These are phyloP conservation scores for Quercus lobata DNA, from an alignment of 331 rosid species.

Conservation along the genomic window DNA sequence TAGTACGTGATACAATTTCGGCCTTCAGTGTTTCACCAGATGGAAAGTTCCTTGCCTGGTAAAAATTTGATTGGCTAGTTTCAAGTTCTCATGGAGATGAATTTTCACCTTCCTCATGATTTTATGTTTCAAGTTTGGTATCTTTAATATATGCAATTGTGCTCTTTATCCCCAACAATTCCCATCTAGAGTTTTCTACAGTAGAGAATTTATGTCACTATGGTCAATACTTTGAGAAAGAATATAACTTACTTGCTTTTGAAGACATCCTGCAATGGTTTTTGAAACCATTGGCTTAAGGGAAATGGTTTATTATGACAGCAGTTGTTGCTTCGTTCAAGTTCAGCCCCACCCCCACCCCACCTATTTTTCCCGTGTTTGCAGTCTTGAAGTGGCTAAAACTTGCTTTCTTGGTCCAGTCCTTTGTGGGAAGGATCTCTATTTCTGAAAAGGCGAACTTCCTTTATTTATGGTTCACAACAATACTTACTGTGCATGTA, in stretches of 20 bases:
- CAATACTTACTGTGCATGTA: background rate
- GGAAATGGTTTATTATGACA: background rate
- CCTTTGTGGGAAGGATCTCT: background rate
- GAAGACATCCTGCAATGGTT: background rate
- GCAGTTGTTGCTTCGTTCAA: background rate
- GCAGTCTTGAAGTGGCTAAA: background rate
- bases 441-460: background rate
- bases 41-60: constrained; percentile 89
- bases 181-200: background rate
- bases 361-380: background rate
- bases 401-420: background rate
- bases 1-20: constrained; percentile 56
- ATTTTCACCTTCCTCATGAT: background rate
- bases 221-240: background rate
- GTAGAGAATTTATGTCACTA: background rate
- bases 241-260: background rate
- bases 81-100: background rate
- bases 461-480: background rate
- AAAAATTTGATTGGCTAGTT: constrained; percentile 15
- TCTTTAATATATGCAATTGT: background rate
- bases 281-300: background rate
- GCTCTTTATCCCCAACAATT: background rate
- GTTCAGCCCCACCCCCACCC: background rate
- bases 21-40: constrained; percentile 76
- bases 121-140: background rate